Evolutionary conservation across 2,329 filamentous ascomycete species (phyloP), one percentile per base, ranked within the genome.

Genomic region (Cladophialophora psammophila): DNA sequence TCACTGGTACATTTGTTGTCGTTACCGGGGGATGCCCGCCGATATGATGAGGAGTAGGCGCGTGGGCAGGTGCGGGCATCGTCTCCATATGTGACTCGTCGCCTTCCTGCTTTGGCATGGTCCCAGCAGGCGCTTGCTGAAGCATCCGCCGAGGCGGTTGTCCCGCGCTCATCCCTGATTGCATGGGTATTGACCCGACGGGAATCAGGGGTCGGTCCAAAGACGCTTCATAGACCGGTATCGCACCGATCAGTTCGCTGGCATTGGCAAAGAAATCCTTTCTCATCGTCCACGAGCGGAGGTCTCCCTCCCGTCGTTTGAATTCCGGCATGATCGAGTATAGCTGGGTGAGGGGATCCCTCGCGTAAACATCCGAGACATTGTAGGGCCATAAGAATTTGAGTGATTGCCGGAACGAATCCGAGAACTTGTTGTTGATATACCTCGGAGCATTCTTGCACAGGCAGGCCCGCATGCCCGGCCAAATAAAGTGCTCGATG

Each of bases 401-500:
- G 8, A 68, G 31, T 2, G 64, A 62, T 6, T 63, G 55, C 26
- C 68, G 18, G 56, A 69, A 67, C 13, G 60, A 38, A 53, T 69
- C 68, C 12, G 53, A 65, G 60, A 68, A 68, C 54, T 63, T 64
- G 34, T 69, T 67, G 52, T 63, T 68, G 45, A 60, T 60, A 52
- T 65, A 68, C 34, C 53, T 61, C 7, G 18, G 32, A 13, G 53
- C 34, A 36, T 52, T 62, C 12, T 60, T 42, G 15, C 64, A 60
- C 12, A 69, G 42, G 10, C n/a, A 31, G n/a, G 8, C 77, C 76
- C 5, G 72, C 75, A 60, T 42, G 71, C 36, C 72, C 63, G 55
- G 82, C 81, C 63, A 76, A 73, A 56, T 71, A 75, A 60, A 74
- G 76, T n/a, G 42, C 18, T 70, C 68, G 32, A 69, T 53, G 20